Base-by-base conservation (phyloP, 345 rosid species). In the Orychophragmus violaceus region DNA sequence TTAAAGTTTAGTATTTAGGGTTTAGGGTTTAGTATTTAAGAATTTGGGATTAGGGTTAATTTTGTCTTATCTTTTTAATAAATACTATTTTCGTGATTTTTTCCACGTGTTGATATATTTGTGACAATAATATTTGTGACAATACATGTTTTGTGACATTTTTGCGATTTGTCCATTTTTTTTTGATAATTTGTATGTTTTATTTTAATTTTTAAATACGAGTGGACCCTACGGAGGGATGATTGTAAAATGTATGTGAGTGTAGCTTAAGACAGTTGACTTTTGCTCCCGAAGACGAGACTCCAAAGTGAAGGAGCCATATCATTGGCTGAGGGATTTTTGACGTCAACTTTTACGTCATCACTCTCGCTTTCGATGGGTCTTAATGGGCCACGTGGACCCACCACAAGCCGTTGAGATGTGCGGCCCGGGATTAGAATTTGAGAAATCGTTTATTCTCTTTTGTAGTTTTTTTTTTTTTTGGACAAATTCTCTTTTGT, bases 241-340 rank as follows among this genome's bases (percentile, higher is more conserved):
- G 7, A 45, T 71, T 45, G 63, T 63, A 45, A 33, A 10, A 37
- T 71, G 64, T 55, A 18, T 57, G 70, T 14, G 44, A 66, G 62
- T 68, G 72, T 73, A 51, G 33, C 80, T 78, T 79, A 50, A 74
- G 76, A 71, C 67, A 51, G 80, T 85, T 85, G 87, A 82, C 87
- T 81, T 81, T 79, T 36, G 64, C 30, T 63, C 32, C 14, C 5
- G 19, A 61, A 81, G 76, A 71, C 90, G 88, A 83, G 81, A 70
- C 87, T 74, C 85, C 82, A 57, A 85, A 85, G 90, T 88, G 51
- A 83, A 82, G 87, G 71, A 80, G 76, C 68, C 76, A 36, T 41
- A 36, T 29, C n/a, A 39, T 17, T 57, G 67, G 65, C 49, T 82
- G 83, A 83, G 85, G 13, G 79, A 36, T 60, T 35, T 13, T 63